A percentile compares a stretch with the other conserved stretches of the same genome.
Conservation (phyloP, 164 flowering plant genomes). For the Piper longum region DNA sequence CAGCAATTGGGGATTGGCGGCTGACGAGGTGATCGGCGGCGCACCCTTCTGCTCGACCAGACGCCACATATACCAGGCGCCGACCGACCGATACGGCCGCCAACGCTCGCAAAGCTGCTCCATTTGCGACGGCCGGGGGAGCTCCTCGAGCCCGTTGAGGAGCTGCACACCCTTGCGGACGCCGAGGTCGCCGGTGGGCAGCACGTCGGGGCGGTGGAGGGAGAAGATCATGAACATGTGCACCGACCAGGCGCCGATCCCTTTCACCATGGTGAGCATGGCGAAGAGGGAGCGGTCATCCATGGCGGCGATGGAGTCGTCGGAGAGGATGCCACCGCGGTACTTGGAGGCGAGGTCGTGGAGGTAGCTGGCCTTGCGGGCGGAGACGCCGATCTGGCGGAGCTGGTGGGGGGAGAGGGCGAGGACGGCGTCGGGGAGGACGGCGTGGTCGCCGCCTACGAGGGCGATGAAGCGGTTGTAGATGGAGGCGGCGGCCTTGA, state of each 20-base stretch:
- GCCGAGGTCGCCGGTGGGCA: conserved; percentile 71
- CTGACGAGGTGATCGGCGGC: conserved; percentile 28
- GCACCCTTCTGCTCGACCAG: conserved; percentile 52
- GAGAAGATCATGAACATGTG: conserved; percentile 99
- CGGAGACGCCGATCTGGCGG: conserved; percentile 85
- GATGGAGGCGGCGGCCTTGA: conserved; percentile 80
- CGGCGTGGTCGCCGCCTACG: conserved; percentile 71
- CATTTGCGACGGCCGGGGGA: conserved; percentile 95
- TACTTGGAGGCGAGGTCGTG: conserved; percentile 88
- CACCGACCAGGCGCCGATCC: conserved; percentile 94
- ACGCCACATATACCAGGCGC: conserved; percentile 91
- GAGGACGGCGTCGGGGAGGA: conserved; percentile 53
- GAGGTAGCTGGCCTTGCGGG: conserved; percentile 75
- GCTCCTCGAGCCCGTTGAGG: conserved; percentile 49
- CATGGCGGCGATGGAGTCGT: conserved; percentile 58
- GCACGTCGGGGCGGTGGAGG: no score
- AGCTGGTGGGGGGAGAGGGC: conserved; percentile 55
- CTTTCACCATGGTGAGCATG: conserved; percentile 96
- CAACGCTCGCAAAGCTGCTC: conserved; percentile 85
- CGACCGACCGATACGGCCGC: conserved; percentile 90
- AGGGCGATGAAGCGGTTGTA: conserved; percentile 71
- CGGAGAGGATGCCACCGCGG: conserved; percentile 62
- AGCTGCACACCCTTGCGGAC: conserved; percentile 80
- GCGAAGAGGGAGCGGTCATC: conserved; percentile 82
- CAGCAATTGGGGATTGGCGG: conserved; percentile 24